These are phyloP conservation scores for Physcomitrellopsis africana DNA, from an alignment of 225 moss, liverwort and hornwort genomes.

Conservation along the genomic window DNA sequence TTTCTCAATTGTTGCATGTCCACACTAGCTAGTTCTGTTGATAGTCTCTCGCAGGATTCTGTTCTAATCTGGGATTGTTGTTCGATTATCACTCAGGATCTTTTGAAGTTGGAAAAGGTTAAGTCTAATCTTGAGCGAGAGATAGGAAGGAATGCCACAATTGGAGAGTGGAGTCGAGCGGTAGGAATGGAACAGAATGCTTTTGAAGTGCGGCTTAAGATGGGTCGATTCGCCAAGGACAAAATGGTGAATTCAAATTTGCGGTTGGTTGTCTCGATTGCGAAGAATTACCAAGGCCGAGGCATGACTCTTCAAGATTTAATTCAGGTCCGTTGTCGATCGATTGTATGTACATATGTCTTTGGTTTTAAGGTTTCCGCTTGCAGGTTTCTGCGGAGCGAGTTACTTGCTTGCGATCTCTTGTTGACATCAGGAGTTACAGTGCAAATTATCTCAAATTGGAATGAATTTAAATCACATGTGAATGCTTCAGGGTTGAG, in stretches of 20 bases:
- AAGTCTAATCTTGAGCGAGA: slow-evolving; percentile 65
- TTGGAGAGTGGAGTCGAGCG: slow-evolving; percentile 87
- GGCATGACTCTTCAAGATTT: slow-evolving; percentile 97
- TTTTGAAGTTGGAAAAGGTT: slow-evolving; percentile 72
- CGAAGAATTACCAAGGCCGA: slow-evolving; percentile 89
- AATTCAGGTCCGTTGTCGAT: slow-evolving; percentile 58
- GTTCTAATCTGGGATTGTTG: too few species aligned
- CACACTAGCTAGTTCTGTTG: too few species aligned
- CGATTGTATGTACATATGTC: too few species aligned
- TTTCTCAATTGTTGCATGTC: background rate
- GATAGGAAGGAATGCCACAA: slow-evolving; percentile 81
- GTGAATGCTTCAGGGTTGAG: too few species aligned
- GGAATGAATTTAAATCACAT: too few species aligned
- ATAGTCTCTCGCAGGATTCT: too few species aligned
- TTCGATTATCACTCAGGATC: slow-evolving; percentile 47
- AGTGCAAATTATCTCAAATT: too few species aligned
- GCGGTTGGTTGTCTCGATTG: slow-evolving; percentile 91
- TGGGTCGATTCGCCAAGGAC: slow-evolving; percentile 85
- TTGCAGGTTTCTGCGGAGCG: too few species aligned
- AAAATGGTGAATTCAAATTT: slow-evolving; percentile 98
- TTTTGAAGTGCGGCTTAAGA: slow-evolving; percentile 70
- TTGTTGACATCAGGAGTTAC: too few species aligned
- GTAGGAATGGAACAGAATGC: slow-evolving; percentile 73
- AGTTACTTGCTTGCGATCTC: too few species aligned
- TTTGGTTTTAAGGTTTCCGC: too few species aligned